Evolutionary conservation across 768 basidiomycete species (phyloP), one percentile per base, ranked within the genome.

Genomic region (Tulasnella sp.): DNA sequence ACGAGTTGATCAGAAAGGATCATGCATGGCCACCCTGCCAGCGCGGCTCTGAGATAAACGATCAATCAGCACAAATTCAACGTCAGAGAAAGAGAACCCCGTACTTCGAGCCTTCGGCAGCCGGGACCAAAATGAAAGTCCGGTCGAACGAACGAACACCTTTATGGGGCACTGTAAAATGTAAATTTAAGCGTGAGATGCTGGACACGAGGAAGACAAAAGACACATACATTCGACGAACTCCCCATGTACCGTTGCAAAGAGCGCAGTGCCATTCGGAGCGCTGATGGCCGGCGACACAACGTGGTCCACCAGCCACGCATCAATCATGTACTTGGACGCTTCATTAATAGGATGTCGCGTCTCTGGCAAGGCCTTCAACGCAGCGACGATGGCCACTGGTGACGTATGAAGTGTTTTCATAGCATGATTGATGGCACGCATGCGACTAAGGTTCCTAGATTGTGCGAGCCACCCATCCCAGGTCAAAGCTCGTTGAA

Each of bases 71-170:
- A 64, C 17, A 63, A 60, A 58, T 23, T 39, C 49, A 35, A 49
- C 58, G 49, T 31, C 52, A 56, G 14, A 62, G 59, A 41, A 49
- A 40, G 58, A 60, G 50, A 42, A 57, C 19, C 19, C 77, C 91
- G 62, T 69, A 94, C 92, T 82, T 73, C 63, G 93, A 92, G 25
- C 83, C 86, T 50, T 84, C 81, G 23, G 81, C 70, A 2, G 92
- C 84, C 36, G 86, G 84, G 4, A 82, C 81, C 23, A 99, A 73
- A 54, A 98, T 77, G 66, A 98, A 93, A 0, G 88, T 83, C 57
- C 96, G 78, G 67, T 96, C 91, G 69, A 99, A 99, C 19, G 92
- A 94, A 43, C 94, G 80, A 21, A 90, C 71, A 9, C 91, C 92
- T 53, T 80, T 79, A 7, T 80, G 74, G 25, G 84, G 82, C 62